Conservation (phyloP, 352 stramenopile species). For the Phytophthora palmivora region DNA sequence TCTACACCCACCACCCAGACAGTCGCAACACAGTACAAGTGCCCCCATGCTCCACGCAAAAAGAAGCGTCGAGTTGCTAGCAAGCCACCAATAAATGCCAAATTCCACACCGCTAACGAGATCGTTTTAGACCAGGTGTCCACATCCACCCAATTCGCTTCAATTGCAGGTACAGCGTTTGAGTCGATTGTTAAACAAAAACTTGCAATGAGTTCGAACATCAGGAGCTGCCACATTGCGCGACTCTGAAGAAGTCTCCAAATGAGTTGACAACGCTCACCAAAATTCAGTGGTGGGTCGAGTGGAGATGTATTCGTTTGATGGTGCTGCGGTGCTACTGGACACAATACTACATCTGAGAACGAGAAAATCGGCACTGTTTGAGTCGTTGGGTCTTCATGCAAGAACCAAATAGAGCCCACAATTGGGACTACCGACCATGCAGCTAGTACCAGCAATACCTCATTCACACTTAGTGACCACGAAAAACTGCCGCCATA, state of each 20-base stretch:
- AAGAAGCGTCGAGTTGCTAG: slow-evolving; percentile 63
- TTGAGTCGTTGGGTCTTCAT: slow-evolving; percentile 45
- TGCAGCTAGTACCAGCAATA: slow-evolving; percentile 47
- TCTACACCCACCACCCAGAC: slow-evolving; percentile 66
- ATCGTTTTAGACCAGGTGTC: slow-evolving; percentile 58
- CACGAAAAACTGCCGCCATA: slow-evolving; percentile 71
- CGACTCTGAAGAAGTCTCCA: slow-evolving; percentile 72
- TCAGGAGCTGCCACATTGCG: slow-evolving; percentile 78
- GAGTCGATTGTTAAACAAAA: slow-evolving; percentile 68
- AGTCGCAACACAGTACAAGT: slow-evolving; percentile 57
- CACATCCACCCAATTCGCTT: slow-evolving; percentile 66
- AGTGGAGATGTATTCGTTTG: slow-evolving; percentile 8
- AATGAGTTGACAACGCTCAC: slow-evolving; percentile 50
- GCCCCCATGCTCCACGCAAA: slow-evolving; percentile 58
- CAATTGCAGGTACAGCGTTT: slow-evolving; percentile 52
- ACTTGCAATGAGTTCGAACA: slow-evolving; percentile 66
- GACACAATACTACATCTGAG: slow-evolving; percentile 11
- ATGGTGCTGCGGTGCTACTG: background rate
- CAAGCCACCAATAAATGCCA: slow-evolving; percentile 68
- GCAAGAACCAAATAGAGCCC: slow-evolving; percentile 57
- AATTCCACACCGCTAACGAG: slow-evolving; percentile 50
- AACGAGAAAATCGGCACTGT: slow-evolving; percentile 27
- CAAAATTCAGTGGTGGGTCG: slow-evolving; percentile 22
- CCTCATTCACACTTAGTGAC: slow-evolving; percentile 37
- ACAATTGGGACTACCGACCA: slow-evolving; percentile 51